Percentiles rank a stretch among this genome's conserved stretches.
These are phyloP conservation scores for Meripilus lineatus DNA, from an alignment of 1,284 basidiomycete species.

Conservation along the genomic window DNA sequence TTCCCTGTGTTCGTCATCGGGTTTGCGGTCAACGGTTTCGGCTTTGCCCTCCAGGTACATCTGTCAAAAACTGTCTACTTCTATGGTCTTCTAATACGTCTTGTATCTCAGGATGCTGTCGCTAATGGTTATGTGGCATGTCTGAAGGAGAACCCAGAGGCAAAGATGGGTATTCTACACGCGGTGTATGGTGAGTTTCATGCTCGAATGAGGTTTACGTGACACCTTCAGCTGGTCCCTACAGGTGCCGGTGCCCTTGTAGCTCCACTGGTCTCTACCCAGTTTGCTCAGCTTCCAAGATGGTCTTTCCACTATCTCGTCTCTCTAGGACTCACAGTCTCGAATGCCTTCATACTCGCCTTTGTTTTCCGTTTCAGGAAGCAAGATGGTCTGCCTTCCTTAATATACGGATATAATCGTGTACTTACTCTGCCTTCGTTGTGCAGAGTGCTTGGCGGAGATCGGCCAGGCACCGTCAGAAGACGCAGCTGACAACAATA, in stretches of 20 bases:
- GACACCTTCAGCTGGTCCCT: not conserved
- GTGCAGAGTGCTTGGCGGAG: constrained; percentile 28
- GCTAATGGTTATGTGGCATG: constrained; percentile 51
- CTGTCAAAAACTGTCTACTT: not conserved
- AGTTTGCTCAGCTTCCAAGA: constrained; percentile 44
- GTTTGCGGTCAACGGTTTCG: constrained; percentile 60
- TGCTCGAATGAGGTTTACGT: not conserved
- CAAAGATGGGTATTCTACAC: constrained; percentile 63
- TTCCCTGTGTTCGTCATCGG: constrained; percentile 59
- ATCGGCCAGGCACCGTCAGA: constrained; percentile 26
- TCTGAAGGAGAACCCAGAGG: constrained; percentile 38
- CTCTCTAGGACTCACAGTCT: constrained; percentile 50
- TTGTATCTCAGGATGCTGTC: constrained; percentile 41
- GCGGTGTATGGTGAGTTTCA: constrained; percentile 33
- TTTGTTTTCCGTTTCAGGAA: constrained; percentile 48
- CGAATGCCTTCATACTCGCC: constrained; percentile 38
- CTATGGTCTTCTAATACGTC: not conserved
- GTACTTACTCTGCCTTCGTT: not conserved
- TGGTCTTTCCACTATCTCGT: constrained; percentile 67
- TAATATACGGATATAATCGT: too few relatives aligned
- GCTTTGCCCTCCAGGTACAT: constrained; percentile 46
- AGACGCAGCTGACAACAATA: constrained; percentile 12
- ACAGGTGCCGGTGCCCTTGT: constrained; percentile 54
- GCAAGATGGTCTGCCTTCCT: constrained; percentile 43
- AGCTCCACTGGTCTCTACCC: constrained; percentile 59